Percentiles rank a stretch among this genome's conserved stretches.
phyloP scores from a whole-genome alignment of 495 filamentous ascomycete genomes.

The Penicillium argentinense region DNA sequence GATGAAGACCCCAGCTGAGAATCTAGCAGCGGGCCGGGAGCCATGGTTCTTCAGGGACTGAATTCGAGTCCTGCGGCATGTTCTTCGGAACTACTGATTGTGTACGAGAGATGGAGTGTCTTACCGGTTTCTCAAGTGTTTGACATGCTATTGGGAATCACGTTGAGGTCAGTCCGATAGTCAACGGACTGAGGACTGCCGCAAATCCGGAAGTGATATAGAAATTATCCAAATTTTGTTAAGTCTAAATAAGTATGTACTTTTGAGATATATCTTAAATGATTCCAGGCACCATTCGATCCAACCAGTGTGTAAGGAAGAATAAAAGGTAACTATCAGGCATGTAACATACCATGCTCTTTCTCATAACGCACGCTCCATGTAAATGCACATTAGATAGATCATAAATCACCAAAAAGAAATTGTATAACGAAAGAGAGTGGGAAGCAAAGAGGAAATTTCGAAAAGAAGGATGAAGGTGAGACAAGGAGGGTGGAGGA shows the following conservation, averaged over 20 bases:
- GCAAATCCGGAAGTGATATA: background rate
- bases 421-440: background rate
- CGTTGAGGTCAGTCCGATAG: too few relatives aligned
- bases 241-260: background rate
- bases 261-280: background rate
- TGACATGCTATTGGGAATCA: too few relatives aligned
- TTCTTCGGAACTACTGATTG: too few relatives aligned
- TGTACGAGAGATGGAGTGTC: too few relatives aligned
- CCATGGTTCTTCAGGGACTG: constrained; percentile 57
- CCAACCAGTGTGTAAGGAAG: too few relatives aligned
- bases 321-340: too few relatives aligned
- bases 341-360: too few relatives aligned
- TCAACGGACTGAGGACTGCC: too few relatives aligned
- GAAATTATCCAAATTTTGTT: background rate
- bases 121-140: too few relatives aligned
- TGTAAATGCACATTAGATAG: constrained; percentile 28
- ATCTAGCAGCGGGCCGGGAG: constrained; percentile 40
- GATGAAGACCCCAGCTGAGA: constrained; percentile 60
- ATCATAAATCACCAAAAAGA: constrained; percentile 1
- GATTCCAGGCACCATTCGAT: too few relatives aligned
- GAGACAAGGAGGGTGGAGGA: background rate
- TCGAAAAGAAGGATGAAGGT: background rate
- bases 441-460: background rate
- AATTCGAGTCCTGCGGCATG: too few relatives aligned
- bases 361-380: constrained; percentile 17